These are phyloP conservation scores for Tetraselmis chui DNA, from an alignment of 139 green algal genomes.

Conservation along the genomic window DNA sequence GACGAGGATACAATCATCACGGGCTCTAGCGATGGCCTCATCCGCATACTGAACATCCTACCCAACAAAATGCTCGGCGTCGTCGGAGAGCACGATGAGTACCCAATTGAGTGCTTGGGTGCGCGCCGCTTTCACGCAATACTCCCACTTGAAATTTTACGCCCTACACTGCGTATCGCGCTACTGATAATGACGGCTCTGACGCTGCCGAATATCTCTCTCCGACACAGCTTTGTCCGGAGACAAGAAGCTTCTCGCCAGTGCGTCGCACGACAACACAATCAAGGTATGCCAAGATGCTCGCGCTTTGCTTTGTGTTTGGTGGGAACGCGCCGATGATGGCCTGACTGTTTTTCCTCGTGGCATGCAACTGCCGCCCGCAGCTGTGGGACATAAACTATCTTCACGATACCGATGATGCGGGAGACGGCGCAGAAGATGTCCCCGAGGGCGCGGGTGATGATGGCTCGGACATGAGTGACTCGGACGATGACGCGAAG, in stretches of 20 bases:
- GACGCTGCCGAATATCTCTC: no score
- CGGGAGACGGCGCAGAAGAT: not conserved
- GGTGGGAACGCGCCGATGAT: no score
- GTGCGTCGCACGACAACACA: conserved; percentile 62
- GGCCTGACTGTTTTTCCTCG: no score
- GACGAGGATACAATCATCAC: conserved; percentile 86
- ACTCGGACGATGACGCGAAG: not conserved
- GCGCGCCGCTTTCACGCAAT: no score
- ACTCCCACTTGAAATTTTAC: no score
- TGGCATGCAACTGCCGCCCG: no score
- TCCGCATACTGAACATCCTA: conserved; percentile 72
- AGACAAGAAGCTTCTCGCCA: conserved; percentile 46
- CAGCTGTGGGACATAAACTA: conserved; percentile 19
- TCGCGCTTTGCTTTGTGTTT: no score
- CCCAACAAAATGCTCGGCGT: conserved; percentile 85
- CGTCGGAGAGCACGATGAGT: conserved; percentile 73
- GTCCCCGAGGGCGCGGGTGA: no score
- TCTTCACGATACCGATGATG: conserved; percentile 21
- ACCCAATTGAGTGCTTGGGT: conserved; percentile 23
- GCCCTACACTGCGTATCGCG: no score
- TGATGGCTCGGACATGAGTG: not conserved
- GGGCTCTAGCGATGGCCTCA: conserved; percentile 73
- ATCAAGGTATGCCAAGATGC: conserved; percentile 71
- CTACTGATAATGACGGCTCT: no score
- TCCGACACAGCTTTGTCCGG: not conserved